Evolutionary conservation across 148 eudicot genomes (phyloP), one percentile per base, ranked within the genome.

Genomic region (Silene conica): DNA sequence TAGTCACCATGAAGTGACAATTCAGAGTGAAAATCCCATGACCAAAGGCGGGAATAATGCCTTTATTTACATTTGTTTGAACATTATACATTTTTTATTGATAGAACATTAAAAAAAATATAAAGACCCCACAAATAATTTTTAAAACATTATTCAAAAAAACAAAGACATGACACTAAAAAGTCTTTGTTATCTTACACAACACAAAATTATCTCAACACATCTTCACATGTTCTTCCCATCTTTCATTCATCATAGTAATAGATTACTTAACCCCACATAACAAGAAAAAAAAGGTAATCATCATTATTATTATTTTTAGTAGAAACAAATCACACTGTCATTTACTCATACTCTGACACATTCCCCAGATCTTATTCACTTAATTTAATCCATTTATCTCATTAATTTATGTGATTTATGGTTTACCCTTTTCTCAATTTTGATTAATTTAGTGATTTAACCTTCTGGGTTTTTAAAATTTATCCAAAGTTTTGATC

Each of bases 11-110:
- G 7, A 67, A 67, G 14, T 67, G 25, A 11, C 20, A 28, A 34
- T 15, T 65, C 4, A 28, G 22, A 13, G 31, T 26, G 46, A 71
- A 71, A 71, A 58, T 38, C 52, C 11, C 13, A 34, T 70, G 38
- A 26, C 68, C 43, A 80, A 52, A 64, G 83, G 85, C 85, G 83
- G 85, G 80, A 82, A 82, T 75, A 43, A 74, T 22, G 78, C 78
- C 46, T 22, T 50, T 43, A 65, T 48, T 73, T 73, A 25, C 60
- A 15, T 12, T 69, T 34, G 66, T 77, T 73, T 69, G 70, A 76
- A 80, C 55, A 26, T 28, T 10, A 41, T 25, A 69, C 19, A 56
- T 19, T 46, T 10, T 21, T 5, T 8, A 5, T 16, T 2, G 5
- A 12, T 67, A 20, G 19, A 43, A 10, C 34, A 52, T 21, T 52